These are phyloP conservation scores for Hypoxylon fuscum DNA, from an alignment of 495 filamentous ascomycete genomes.

Conservation along the genomic window DNA sequence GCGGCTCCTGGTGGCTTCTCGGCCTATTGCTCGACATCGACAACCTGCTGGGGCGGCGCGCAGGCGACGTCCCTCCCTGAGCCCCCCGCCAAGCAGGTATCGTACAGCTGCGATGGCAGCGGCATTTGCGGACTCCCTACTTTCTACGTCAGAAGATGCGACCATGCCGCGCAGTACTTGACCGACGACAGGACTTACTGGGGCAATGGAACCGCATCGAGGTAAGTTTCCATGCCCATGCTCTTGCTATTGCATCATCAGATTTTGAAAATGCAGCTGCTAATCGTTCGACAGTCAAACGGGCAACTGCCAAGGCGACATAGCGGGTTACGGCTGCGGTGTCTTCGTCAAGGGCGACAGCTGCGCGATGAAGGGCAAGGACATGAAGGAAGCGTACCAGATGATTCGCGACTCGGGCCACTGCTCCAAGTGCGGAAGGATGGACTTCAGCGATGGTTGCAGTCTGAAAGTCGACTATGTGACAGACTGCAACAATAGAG, in stretches of 20 bases:
- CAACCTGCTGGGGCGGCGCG: background rate
- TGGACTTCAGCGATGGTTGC: too few species aligned
- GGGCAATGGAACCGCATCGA: background rate
- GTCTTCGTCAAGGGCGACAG: background rate
- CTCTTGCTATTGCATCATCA: background rate
- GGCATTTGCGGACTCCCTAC: background rate
- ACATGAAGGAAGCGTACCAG: too few species aligned
- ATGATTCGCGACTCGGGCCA: too few species aligned
- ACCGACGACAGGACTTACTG: background rate
- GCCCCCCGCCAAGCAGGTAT: background rate
- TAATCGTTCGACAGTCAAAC: background rate
- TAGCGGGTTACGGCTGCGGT: background rate
- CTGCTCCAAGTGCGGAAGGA: too few species aligned
- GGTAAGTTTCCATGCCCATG: background rate
- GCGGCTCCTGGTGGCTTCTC: background rate
- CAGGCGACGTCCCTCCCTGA: background rate
- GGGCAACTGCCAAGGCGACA: background rate
- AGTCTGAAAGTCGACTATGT: too few species aligned
- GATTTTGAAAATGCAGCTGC: background rate
- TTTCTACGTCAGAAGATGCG: background rate
- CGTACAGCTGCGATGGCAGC: background rate
- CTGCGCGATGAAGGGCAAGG: background rate
- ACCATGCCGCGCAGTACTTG: background rate
- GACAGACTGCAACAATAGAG: too few species aligned
- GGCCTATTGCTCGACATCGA: background rate